Conservation (phyloP, 129 eudicot genomes). For the carrot (Daucus carota) region DNA sequence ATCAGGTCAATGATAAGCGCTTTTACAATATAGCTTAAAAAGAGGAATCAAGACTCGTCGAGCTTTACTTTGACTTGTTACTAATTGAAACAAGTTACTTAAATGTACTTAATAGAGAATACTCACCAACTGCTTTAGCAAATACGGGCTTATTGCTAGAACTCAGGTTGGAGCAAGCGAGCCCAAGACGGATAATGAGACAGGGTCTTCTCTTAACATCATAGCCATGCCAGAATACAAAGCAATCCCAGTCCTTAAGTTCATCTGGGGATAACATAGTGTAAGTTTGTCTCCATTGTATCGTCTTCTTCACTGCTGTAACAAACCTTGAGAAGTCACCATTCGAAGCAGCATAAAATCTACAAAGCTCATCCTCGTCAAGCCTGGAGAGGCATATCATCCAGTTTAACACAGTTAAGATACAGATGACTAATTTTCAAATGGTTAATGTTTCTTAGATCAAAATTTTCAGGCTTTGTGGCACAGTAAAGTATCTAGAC, state of each 20-base stretch:
- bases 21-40: background rate
- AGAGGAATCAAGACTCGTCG: background rate
- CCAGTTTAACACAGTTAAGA: background rate
- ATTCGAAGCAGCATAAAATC: slow-evolving; percentile 50
- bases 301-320: slow-evolving; percentile 52
- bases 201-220: slow-evolving; percentile 50
- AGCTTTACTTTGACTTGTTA: background rate
- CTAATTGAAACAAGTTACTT: background rate
- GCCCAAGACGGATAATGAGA: slow-evolving; percentile 58
- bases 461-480: background rate
- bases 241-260: slow-evolving; percentile 53
- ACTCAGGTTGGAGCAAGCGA: slow-evolving; percentile 39
- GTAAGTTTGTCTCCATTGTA: slow-evolving; percentile 63
- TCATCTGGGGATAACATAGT: slow-evolving; percentile 48
- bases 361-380: slow-evolving; percentile 49
- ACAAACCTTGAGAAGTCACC: slow-evolving; percentile 47
- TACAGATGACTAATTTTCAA: background rate
- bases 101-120: background rate
- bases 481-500: background rate
- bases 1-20: background rate
- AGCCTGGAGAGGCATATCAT: slow-evolving; percentile 35
- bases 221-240: slow-evolving; percentile 71
- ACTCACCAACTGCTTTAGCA: slow-evolving; percentile 62
- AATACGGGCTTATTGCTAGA: slow-evolving; percentile 41
- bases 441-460: background rate